These are phyloP conservation scores for Iberis pinnata DNA, from an alignment of 345 rosid species.

Conservation along the genomic window DNA sequence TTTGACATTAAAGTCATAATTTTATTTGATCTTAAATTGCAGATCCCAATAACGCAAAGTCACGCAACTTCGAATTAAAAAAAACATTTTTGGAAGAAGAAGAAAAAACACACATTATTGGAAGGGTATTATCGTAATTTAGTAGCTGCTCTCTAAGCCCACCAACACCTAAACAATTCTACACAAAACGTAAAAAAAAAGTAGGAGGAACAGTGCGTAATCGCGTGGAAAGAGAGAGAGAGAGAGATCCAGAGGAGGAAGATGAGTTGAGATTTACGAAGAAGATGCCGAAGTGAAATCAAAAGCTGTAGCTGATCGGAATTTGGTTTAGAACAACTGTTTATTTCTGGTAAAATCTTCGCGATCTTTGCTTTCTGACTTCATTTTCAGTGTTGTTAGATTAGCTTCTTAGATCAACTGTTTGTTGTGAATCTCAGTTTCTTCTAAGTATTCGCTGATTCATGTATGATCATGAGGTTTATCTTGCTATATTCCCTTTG, in stretches of 20 bases:
- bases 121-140: constrained; percentile 19
- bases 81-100: constrained; percentile 9
- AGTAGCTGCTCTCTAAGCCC: constrained; percentile 15
- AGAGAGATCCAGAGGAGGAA: constrained; percentile 17
- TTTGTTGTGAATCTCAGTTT: neutral
- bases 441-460: neutral
- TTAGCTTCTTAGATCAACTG: constrained; percentile 1
- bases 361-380: neutral
- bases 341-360: constrained; percentile 9
- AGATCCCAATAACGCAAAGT: constrained; percentile 30
- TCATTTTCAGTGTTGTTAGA: neutral
- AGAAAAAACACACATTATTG: too few species aligned
- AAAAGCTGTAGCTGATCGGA: constrained; percentile 17
- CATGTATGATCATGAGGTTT: constrained; percentile 5
- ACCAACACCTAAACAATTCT: constrained; percentile 25
- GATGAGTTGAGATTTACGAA: constrained; percentile 11
- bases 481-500: neutral
- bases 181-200: constrained; percentile 23
- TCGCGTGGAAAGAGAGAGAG: constrained; percentile 5
- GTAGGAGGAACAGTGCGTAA: constrained; percentile 13
- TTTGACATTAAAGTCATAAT: too few species aligned
- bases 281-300: neutral
- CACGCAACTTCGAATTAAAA: constrained; percentile 20
- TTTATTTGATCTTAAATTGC: neutral
- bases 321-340: neutral